A percentile compares a stretch with the other conserved stretches of the same genome.
Evolutionary conservation across 1,139 yeast species (phyloP).

Genomic region (Scheffersomyces quercinus): DNA sequence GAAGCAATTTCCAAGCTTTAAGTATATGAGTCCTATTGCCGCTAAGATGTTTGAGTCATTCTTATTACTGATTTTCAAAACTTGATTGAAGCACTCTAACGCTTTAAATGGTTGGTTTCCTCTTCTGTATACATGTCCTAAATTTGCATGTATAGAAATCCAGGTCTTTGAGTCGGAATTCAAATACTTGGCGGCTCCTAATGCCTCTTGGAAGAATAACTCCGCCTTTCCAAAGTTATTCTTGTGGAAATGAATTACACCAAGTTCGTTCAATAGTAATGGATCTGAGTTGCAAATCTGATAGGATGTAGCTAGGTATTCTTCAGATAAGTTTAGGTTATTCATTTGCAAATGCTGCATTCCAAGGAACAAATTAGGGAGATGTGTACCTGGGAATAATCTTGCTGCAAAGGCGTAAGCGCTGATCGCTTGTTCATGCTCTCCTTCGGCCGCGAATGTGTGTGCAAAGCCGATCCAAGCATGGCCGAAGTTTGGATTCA

Average conservation of each 20-base stretch:
- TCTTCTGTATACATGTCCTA: slow-evolving; percentile 88
- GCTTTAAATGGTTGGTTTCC: slow-evolving; percentile 65
- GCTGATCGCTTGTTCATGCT: slow-evolving; percentile 96
- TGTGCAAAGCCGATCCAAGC: slow-evolving; percentile 99
- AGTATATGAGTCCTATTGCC: slow-evolving; percentile 79
- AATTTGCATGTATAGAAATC: slow-evolving; percentile 82
- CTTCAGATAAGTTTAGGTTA: slow-evolving; percentile 80
- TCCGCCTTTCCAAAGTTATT: slow-evolving; percentile 71
- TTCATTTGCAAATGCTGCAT: slow-evolving; percentile 94
- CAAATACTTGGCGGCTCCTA: slow-evolving; percentile 65
- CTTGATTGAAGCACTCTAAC: slow-evolving; percentile 73
- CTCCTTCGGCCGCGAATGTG: slow-evolving; percentile 96
- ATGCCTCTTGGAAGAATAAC: slow-evolving; percentile 67
- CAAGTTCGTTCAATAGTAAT: slow-evolving; percentile 82
- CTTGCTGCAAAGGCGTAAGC: slow-evolving; percentile 97
- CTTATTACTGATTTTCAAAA: slow-evolving; percentile 64
- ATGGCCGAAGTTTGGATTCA: slow-evolving; percentile 89
- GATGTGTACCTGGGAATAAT: slow-evolving; percentile 89
- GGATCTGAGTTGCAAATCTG: slow-evolving; percentile 86
- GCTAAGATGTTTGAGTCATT: slow-evolving; percentile 75
- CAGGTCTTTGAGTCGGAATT: slow-evolving; percentile 83
- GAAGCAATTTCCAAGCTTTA: slow-evolving; percentile 63
- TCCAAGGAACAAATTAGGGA: slow-evolving; percentile 88
- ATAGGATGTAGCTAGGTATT: slow-evolving; percentile 75
- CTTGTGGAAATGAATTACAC: slow-evolving; percentile 83